phyloP scores from a whole-genome alignment of 192 early-diverging fungal species.

The Coemansia sp. region DNA sequence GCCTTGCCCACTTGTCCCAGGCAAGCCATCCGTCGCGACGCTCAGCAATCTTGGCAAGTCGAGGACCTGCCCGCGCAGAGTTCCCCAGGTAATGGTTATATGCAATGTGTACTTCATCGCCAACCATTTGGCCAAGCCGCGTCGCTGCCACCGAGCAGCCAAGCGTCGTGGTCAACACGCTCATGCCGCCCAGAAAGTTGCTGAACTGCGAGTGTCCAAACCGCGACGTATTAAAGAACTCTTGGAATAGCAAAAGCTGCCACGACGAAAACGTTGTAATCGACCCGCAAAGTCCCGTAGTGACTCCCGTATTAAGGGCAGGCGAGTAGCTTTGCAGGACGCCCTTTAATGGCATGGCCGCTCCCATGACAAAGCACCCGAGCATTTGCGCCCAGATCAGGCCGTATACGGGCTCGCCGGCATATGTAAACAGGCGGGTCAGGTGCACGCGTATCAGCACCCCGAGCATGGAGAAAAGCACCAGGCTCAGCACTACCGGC shows the following conservation, averaged over 20 bases:
- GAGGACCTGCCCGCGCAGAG: not conserved
- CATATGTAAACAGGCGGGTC: conserved; percentile 59
- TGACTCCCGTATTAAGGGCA: conserved; percentile 60
- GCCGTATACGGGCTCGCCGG: conserved; percentile 62
- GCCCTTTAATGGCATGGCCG: conserved; percentile 24
- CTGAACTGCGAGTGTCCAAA: conserved; percentile 28
- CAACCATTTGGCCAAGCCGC: conserved; percentile 37
- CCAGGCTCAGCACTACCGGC: conserved; percentile 26
- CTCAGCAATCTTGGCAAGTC: conserved; percentile 11
- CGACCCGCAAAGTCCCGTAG: conserved; percentile 79
- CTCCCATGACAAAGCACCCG: conserved; percentile 63
- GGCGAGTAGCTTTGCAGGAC: conserved; percentile 43
- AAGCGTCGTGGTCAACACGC: conserved; percentile 33
- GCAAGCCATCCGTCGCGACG: conserved; percentile 26
- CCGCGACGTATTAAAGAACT: conserved; percentile 39
- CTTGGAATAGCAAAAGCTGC: conserved; percentile 62
- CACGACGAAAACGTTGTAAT: conserved; percentile 86
- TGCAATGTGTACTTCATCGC: conserved; percentile 22
- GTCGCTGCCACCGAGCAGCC: conserved; percentile 35
- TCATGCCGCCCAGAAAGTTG: conserved; percentile 51
- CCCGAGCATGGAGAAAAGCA: conserved; percentile 65
- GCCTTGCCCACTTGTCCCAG: conserved; percentile 31
- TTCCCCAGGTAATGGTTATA: not conserved
- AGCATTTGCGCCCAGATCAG: conserved; percentile 69
- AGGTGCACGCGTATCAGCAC: conserved; percentile 65